phyloP scores from a whole-genome alignment of 2,329 filamentous ascomycete genomes.

The Calonectria fujianensis region DNA sequence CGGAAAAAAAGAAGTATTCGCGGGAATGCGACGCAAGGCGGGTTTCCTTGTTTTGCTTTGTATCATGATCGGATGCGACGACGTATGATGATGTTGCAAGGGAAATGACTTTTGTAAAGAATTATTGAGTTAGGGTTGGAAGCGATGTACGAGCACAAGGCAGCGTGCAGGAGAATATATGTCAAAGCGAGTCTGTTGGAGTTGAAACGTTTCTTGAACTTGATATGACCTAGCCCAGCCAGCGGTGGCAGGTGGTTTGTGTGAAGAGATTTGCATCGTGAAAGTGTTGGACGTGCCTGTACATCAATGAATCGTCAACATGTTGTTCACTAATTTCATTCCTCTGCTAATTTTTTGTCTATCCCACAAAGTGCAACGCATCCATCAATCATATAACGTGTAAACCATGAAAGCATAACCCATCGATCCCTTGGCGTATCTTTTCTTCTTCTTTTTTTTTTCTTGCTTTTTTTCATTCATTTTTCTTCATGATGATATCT shows the following conservation, averaged over 20 bases:
- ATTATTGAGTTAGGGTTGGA: slow-evolving; percentile 16
- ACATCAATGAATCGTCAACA: background rate
- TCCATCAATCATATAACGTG: slow-evolving; percentile 19
- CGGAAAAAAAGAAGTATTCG: background rate
- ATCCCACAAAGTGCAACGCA: slow-evolving; percentile 28
- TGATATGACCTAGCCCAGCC: too few species aligned
- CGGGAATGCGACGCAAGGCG: background rate
- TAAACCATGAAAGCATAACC: slow-evolving; percentile 31
- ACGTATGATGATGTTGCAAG: slow-evolving; percentile 34
- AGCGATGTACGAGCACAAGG: slow-evolving; percentile 27
- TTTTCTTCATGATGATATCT: slow-evolving; percentile 51
- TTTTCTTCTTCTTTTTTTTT: background rate
- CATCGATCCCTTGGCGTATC: slow-evolving; percentile 1
- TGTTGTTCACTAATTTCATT: slow-evolving; percentile 17
- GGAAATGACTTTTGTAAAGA: slow-evolving; percentile 3
- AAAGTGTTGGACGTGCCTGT: background rate
- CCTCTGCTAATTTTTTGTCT: slow-evolving; percentile 38
- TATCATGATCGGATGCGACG: slow-evolving; percentile 32
- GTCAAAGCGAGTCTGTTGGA: slow-evolving; percentile 20
- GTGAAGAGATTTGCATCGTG: background rate
- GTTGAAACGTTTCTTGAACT: background rate
- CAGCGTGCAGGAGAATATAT: slow-evolving; percentile 34
- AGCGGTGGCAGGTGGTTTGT: background rate
- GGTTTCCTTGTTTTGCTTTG: slow-evolving; percentile 16
- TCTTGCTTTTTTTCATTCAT: too few species aligned